A percentile compares a stretch with the other conserved stretches of the same genome.
These are phyloP conservation scores for Canavalia ensiformis DNA, from an alignment of 306 rosid species.

Conservation along the genomic window DNA sequence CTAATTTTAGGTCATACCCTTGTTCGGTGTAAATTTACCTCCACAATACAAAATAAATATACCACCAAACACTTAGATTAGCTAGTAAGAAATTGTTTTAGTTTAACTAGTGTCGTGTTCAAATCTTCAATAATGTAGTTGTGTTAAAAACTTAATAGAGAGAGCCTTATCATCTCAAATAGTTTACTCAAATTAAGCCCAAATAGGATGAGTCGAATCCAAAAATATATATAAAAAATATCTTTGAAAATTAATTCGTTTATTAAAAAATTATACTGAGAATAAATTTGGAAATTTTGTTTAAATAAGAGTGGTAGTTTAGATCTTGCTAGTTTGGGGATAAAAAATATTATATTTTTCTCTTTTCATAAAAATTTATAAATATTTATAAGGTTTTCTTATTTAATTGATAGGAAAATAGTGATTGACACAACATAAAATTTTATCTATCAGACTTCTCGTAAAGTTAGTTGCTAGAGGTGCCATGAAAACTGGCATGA, in stretches of 20 bases:
- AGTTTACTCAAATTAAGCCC: too few species aligned
- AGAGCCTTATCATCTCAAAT: too few species aligned
- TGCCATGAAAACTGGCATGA: background rate
- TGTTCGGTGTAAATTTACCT: too few species aligned
- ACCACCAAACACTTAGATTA: too few species aligned
- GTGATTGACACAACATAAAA: background rate
- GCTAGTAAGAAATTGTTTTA: too few species aligned
- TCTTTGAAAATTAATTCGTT: background rate
- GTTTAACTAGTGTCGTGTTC: too few species aligned
- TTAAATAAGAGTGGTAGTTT: background rate
- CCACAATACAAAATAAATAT: too few species aligned
- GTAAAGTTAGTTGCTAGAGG: background rate
- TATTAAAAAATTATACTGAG: background rate
- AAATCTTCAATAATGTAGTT: too few species aligned
- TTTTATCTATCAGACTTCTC: background rate
- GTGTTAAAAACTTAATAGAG: too few species aligned
- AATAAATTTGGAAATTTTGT: too few species aligned
- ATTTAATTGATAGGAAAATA: background rate
- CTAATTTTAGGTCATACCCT: too few species aligned
- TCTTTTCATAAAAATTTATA: background rate
- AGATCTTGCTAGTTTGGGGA: background rate
- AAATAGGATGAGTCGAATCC: background rate
- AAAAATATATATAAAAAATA: background rate
- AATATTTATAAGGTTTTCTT: background rate
- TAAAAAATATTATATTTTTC: background rate